Conservation (phyloP, 805 yeast species). For the Kuraishia molischiana region DNA sequence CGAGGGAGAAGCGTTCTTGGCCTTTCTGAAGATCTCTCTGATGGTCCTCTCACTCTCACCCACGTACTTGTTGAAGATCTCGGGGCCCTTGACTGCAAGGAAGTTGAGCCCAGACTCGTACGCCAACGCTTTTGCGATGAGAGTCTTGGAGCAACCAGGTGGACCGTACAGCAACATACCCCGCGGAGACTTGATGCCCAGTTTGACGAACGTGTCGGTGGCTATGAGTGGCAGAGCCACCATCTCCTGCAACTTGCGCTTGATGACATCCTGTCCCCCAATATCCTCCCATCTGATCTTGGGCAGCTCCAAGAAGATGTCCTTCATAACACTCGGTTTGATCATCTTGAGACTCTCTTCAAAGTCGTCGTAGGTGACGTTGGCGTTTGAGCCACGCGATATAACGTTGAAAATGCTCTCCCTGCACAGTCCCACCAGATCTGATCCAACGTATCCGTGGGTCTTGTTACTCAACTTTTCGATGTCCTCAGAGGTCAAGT, state of each 20-base stretch:
- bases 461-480: conserved; percentile 61
- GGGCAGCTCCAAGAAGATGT: conserved; percentile 89
- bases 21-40: conserved; percentile 86
- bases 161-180: conserved; percentile 95
- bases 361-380: conserved; percentile 46
- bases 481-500: conserved; percentile 45
- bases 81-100: conserved; percentile 95
- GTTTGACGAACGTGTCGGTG: conserved; percentile 57
- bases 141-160: conserved; percentile 94
- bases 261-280: conserved; percentile 87
- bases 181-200: conserved; percentile 87
- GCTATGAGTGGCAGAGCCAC: conserved; percentile 88
- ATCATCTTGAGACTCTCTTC: conserved; percentile 67
- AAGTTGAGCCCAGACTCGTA: conserved; percentile 93
- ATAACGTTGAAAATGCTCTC: conserved; percentile 85
- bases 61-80: conserved; percentile 84
- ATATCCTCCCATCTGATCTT: conserved; percentile 90
- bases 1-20: conserved; percentile 89
- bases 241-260: conserved; percentile 76
- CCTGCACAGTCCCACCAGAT: conserved; percentile 74
- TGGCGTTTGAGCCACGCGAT: conserved; percentile 38
- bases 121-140: conserved; percentile 92
- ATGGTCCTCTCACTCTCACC: conserved; percentile 95
- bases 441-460: conserved; percentile 98
- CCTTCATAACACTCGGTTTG: conserved; percentile 95